phyloP scores from a whole-genome alignment of 2,329 filamentous ascomycete genomes.

The Colletotrichum costaricense region DNA sequence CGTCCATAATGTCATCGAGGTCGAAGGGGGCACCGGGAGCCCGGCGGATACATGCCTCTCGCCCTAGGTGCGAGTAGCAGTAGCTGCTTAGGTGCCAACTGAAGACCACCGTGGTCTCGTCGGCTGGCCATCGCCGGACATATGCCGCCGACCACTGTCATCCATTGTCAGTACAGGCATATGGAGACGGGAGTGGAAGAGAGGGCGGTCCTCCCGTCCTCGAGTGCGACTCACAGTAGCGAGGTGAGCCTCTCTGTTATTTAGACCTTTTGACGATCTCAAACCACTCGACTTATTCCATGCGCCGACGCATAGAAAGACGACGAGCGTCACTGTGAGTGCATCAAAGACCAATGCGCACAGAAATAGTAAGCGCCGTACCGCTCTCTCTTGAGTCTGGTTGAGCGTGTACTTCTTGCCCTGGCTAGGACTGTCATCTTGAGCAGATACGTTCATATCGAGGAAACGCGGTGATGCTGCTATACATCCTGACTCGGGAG shows the following conservation, averaged over 20 bases:
- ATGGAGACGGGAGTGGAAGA: not conserved
- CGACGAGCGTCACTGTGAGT: conserved; percentile 5
- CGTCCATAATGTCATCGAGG: conserved; percentile 2
- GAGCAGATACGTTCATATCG: conserved; percentile 8
- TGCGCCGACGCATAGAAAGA: conserved; percentile 23
- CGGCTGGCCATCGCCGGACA: not conserved
- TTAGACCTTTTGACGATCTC: not conserved
- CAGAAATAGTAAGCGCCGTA: conserved; percentile 5
- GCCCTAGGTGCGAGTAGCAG: not conserved
- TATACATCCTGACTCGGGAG: not conserved
- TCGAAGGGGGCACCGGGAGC: conserved; percentile 16
- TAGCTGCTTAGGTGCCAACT: conserved; percentile 23
- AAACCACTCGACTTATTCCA: not conserved
- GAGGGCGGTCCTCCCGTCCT: too few relatives aligned
- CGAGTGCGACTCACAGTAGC: conserved; percentile 9
- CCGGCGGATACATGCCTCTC: conserved; percentile 12
- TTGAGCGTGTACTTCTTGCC: conserved; percentile 25
- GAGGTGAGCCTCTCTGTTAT: conserved; percentile 12
- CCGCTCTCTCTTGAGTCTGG: conserved; percentile 11
- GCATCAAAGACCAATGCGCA: conserved; percentile 9
- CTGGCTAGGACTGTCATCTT: conserved; percentile 1
- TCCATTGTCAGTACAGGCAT: not conserved
- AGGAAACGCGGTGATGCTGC: not conserved
- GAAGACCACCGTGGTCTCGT: conserved; percentile 10
- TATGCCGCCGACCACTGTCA: conserved; percentile 18